phyloP scores from a whole-genome alignment of 305 asterid genomes.

The Fraxinus floribunda region DNA sequence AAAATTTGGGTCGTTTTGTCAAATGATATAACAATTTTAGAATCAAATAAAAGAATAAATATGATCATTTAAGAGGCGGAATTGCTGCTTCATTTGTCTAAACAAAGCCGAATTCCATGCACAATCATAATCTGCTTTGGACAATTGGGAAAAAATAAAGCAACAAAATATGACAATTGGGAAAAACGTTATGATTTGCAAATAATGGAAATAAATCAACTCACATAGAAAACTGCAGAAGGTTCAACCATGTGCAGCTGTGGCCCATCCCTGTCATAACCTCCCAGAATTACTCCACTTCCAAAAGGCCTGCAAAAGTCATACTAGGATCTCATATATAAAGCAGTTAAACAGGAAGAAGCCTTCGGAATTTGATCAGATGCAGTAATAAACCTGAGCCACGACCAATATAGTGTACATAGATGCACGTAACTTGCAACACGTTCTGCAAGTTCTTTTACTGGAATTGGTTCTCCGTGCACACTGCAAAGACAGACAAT shows the following conservation, averaged over 20 bases:
- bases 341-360: neutral
- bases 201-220: conserved; percentile 25
- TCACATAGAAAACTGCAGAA: conserved; percentile 79
- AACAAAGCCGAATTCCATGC: too few relatives aligned
- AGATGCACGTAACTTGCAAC: conserved; percentile 96
- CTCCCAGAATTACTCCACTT: conserved; percentile 91
- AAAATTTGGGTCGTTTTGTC: neutral
- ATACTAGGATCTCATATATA: conserved; percentile 22
- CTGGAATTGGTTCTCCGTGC: too few relatives aligned
- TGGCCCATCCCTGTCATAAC: conserved; percentile 97
- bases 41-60: neutral
- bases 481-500: too few relatives aligned
- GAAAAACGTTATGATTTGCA: neutral
- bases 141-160: too few relatives aligned
- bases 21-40: neutral
- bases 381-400: conserved; percentile 76
- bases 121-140: too few relatives aligned
- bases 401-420: conserved; percentile 98
- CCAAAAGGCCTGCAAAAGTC: conserved; percentile 79
- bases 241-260: conserved; percentile 93
- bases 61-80: too few relatives aligned
- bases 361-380: neutral
- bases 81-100: too few relatives aligned
- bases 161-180: too few relatives aligned
- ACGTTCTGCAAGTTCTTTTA: conserved; percentile 93